Percentiles rank a stretch among this genome's conserved stretches.
Evolutionary conservation across 2,329 filamentous ascomycete genomes (phyloP).

Genomic region (Lecanoromycetidae sp.): DNA sequence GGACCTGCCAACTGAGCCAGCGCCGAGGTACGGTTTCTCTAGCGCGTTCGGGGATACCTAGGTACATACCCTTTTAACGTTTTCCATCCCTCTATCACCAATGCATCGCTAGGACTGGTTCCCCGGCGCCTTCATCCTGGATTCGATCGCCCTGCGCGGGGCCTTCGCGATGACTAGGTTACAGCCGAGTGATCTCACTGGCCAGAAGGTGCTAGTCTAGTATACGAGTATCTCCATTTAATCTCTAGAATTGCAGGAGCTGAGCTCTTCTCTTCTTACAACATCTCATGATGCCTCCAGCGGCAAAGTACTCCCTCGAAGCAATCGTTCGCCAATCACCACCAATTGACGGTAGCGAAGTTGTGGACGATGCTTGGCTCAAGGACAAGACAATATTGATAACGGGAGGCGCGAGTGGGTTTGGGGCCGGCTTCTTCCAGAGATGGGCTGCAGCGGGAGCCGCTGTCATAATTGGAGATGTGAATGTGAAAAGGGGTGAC

Average conservation of each 20-base stretch:
- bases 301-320: conserved; percentile 11
- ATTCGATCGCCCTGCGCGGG: no score
- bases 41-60: no score
- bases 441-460: conserved; percentile 46
- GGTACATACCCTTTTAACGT: no score
- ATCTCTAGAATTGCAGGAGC: not conserved
- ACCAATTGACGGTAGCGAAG: conserved; percentile 35
- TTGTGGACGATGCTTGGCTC: conserved; percentile 37
- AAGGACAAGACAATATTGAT: conserved; percentile 48
- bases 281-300: not conserved
- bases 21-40: no score
- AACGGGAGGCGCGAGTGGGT: conserved; percentile 51
- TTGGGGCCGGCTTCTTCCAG: conserved; percentile 44
- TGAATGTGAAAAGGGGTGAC: conserved; percentile 44
- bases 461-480: conserved; percentile 51
- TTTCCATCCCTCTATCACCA: no score
- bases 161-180: no score
- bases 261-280: not conserved
- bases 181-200: no score
- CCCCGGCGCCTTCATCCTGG: no score
- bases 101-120: no score
- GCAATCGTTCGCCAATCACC: conserved; percentile 26
- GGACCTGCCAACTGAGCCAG: no score
- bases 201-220: no score
- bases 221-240: no score